Evolutionary conservation across 1,284 basidiomycete genomes (phyloP).

Genomic region (Boletellus deceptivus): DNA sequence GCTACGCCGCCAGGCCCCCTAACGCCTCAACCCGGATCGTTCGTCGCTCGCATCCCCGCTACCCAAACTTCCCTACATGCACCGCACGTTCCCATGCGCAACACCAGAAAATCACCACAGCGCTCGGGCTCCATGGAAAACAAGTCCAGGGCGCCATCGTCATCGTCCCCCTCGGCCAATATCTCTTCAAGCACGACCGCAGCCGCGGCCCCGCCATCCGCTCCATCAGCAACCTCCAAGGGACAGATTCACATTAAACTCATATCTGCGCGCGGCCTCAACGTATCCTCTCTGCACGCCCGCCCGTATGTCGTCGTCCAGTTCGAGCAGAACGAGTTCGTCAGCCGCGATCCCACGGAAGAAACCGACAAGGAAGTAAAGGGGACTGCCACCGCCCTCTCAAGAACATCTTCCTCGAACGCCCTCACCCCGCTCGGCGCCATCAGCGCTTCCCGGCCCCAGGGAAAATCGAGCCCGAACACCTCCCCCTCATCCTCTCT

Average conservation of each 20-base stretch:
- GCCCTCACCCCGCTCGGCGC: constrained; percentile 69
- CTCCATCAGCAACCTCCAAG: constrained; percentile 48
- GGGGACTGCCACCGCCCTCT: constrained; percentile 67
- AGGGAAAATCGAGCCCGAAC: constrained; percentile 35
- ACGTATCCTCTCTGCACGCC: constrained; percentile 62
- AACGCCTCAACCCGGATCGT: constrained; percentile 41
- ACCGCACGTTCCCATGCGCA: constrained; percentile 73
- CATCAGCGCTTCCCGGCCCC: constrained; percentile 52
- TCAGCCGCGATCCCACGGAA: constrained; percentile 86
- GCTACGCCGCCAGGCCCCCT: constrained; percentile 36
- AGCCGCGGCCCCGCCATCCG: constrained; percentile 29
- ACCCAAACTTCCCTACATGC: constrained; percentile 77
- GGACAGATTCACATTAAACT: constrained; percentile 95
- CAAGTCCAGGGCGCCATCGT: constrained; percentile 38
- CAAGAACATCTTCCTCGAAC: constrained; percentile 56
- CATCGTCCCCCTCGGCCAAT: constrained; percentile 43
- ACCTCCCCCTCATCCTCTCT: constrained; percentile 42
- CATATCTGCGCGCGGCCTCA: constrained; percentile 87
- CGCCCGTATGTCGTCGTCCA: constrained; percentile 96
- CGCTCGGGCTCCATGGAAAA: constrained; percentile 35
- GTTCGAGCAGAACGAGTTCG: constrained; percentile 99
- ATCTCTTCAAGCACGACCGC: constrained; percentile 25
- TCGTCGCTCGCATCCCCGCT: constrained; percentile 62
- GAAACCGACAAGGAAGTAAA: constrained; percentile 86
- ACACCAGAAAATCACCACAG: constrained; percentile 39